Evolutionary conservation across 768 basidiomycete species (phyloP).

Genomic region (Heimioporus sp.): DNA sequence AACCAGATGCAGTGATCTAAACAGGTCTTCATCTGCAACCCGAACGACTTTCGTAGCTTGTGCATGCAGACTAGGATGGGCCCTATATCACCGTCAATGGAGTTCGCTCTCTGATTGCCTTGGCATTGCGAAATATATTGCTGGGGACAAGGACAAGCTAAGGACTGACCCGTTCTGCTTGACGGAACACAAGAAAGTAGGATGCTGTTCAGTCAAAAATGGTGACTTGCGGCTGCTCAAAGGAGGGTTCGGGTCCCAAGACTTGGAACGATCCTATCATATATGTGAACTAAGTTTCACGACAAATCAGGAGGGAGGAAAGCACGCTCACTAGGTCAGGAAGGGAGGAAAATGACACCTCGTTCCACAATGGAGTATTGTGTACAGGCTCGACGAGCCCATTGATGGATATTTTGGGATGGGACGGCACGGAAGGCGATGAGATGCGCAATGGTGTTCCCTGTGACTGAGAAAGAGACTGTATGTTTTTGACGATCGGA

Average conservation of each 20-base stretch:
- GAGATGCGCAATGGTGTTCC: neutral
- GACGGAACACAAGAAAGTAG: slow-evolving; percentile 49
- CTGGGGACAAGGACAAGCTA: neutral
- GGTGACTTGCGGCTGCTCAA: slow-evolving; percentile 42
- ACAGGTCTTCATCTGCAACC: slow-evolving; percentile 46
- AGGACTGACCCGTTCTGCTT: slow-evolving; percentile 52
- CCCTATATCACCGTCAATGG: slow-evolving; percentile 36
- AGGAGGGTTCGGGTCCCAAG: slow-evolving; percentile 56
- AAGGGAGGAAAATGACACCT: slow-evolving; percentile 4
- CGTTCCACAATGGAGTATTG: slow-evolving; percentile 18
- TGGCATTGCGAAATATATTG: neutral
- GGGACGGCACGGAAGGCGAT: neutral
- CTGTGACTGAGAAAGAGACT: slow-evolving; percentile 12
- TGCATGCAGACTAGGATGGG: slow-evolving; percentile 45
- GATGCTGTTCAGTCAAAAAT: slow-evolving; percentile 70
- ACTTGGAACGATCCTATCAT: slow-evolving; percentile 47
- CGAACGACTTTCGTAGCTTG: slow-evolving; percentile 39
- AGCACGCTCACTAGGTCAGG: slow-evolving; percentile 14
- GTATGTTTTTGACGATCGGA: slow-evolving; percentile 65
- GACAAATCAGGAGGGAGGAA: neutral
- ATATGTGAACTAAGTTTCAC: slow-evolving; percentile 1
- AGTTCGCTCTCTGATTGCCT: neutral
- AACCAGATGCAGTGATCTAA: slow-evolving; percentile 52
- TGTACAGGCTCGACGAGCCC: neutral
- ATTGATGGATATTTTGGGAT: neutral